Evolutionary conservation across 1,139 yeast species (phyloP).

Genomic region (Taiozyma sp.): DNA sequence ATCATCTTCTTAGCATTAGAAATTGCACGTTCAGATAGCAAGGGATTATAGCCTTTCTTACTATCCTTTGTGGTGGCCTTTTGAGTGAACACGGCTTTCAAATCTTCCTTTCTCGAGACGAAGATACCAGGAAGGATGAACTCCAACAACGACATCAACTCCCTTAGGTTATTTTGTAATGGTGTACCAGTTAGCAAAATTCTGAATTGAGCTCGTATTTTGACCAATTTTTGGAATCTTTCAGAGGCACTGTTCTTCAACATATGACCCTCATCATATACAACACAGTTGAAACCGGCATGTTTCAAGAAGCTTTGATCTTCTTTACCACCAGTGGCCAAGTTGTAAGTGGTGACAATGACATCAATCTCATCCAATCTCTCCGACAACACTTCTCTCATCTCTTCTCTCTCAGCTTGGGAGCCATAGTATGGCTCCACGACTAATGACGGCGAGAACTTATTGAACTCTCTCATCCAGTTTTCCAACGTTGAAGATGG

Average conservation of each 20-base stretch:
- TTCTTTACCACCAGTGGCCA: conserved; percentile 81
- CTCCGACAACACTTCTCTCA: conserved; percentile 57
- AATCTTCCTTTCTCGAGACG: conserved; percentile 74
- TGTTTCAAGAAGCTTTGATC: conserved; percentile 76
- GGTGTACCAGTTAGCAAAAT: conserved; percentile 94
- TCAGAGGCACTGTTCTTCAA: conserved; percentile 86
- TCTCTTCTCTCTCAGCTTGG: conserved; percentile 76
- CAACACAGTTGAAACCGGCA: conserved; percentile 77
- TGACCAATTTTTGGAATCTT: conserved; percentile 82
- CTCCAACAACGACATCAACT: conserved; percentile 81
- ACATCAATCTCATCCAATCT: conserved; percentile 73
- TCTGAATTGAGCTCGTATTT: conserved; percentile 73
- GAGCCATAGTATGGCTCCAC: conserved; percentile 95
- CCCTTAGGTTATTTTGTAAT: conserved; percentile 84
- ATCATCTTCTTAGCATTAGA: conserved; percentile 94
- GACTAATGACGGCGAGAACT: conserved; percentile 74
- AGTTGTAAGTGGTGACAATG: conserved; percentile 85
- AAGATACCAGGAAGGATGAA: conserved; percentile 86
- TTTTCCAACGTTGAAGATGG: conserved; percentile 96
- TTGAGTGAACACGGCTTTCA: conserved; percentile 78
- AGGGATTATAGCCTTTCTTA: conserved; percentile 58
- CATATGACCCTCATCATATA: conserved; percentile 97
- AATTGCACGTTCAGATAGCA: conserved; percentile 86
- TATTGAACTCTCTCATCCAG: conserved; percentile 91
- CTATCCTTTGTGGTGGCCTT: conserved; percentile 62